phyloP scores from a whole-genome alignment of 768 basidiomycete genomes.

The Amanita exitialis region DNA sequence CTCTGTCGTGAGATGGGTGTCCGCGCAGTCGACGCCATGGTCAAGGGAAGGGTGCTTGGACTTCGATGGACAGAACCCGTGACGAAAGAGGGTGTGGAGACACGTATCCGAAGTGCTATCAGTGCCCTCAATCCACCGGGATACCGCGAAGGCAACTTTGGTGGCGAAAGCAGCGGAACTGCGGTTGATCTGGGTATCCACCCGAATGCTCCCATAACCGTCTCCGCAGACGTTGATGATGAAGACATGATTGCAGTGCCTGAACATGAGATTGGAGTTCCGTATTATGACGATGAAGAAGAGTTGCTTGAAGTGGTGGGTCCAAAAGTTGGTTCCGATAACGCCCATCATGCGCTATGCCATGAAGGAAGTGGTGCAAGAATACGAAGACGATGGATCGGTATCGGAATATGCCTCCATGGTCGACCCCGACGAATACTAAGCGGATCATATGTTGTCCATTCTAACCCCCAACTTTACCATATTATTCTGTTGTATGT shows the following conservation, averaged over 20 bases:
- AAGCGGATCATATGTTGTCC: constrained; percentile 2
- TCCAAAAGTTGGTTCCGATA: constrained; percentile 64
- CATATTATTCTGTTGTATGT: background rate
- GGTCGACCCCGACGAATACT: constrained; percentile 72
- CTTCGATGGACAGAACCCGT: constrained; percentile 70
- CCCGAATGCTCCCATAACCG: constrained; percentile 13
- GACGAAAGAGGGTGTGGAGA: constrained; percentile 39
- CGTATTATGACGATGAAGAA: constrained; percentile 36
- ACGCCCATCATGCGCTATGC: constrained; percentile 79
- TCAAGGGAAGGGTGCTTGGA: constrained; percentile 66
- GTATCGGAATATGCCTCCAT: constrained; percentile 75
- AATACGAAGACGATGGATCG: constrained; percentile 70
- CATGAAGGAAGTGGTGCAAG: constrained; percentile 75
- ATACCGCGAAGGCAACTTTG: constrained; percentile 7
- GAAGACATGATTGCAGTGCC: constrained; percentile 25
- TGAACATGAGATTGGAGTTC: constrained; percentile 28
- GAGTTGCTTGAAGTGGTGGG: constrained; percentile 53
- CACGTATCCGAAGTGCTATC: constrained; percentile 15
- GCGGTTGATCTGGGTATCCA: constrained; percentile 10
- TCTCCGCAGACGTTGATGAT: constrained; percentile 12
- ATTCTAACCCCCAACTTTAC: background rate
- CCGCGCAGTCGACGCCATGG: constrained; percentile 77
- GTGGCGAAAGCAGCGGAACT: constrained; percentile 10
- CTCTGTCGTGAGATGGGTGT: constrained; percentile 81
- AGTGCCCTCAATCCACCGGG: constrained; percentile 8